A percentile compares a stretch with the other conserved stretches of the same genome.
Conservation (phyloP, 345 rosid species). For the Hypericum androsaemum region DNA sequence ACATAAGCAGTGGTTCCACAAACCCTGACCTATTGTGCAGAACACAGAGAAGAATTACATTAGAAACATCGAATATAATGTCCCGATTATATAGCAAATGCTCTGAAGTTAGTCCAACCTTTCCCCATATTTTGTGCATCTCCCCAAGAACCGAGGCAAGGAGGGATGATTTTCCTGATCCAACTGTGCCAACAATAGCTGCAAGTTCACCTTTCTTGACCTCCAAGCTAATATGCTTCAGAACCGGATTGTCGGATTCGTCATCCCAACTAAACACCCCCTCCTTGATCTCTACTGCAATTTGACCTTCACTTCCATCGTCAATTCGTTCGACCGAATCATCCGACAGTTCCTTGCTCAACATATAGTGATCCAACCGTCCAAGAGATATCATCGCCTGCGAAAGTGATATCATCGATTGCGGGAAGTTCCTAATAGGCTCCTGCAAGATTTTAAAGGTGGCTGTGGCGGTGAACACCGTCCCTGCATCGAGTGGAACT, state of each 20-base stretch:
- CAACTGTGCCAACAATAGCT: constrained; percentile 87
- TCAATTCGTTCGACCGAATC: constrained; percentile 51
- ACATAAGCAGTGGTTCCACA: constrained; percentile 83
- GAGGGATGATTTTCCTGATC: constrained; percentile 87
- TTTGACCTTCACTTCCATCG: constrained; percentile 34
- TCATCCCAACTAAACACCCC: constrained; percentile 85
- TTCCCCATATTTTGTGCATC: constrained; percentile 78
- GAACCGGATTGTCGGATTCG: constrained; percentile 39
- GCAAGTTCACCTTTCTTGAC: constrained; percentile 71
- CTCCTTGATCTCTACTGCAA: constrained; percentile 56
- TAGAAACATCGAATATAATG: background rate
- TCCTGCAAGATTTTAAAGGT: constrained; percentile 89
- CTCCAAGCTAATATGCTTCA: constrained; percentile 50
- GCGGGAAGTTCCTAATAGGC: constrained; percentile 80
- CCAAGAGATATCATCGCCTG: constrained; percentile 85
- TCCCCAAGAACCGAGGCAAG: constrained; percentile 86
- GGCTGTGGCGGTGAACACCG: constrained; percentile 80
- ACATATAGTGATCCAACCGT: constrained; percentile 70
- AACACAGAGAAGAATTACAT: background rate
- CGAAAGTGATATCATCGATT: constrained; percentile 84
- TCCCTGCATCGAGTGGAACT: constrained; percentile 65
- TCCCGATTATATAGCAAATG: no score
- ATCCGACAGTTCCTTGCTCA: constrained; percentile 54
- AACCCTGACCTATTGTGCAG: constrained; percentile 43
- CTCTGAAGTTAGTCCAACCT: constrained; percentile 24